Base-by-base conservation (phyloP, 768 basidiomycete genomes). In the Postia placenta region DNA sequence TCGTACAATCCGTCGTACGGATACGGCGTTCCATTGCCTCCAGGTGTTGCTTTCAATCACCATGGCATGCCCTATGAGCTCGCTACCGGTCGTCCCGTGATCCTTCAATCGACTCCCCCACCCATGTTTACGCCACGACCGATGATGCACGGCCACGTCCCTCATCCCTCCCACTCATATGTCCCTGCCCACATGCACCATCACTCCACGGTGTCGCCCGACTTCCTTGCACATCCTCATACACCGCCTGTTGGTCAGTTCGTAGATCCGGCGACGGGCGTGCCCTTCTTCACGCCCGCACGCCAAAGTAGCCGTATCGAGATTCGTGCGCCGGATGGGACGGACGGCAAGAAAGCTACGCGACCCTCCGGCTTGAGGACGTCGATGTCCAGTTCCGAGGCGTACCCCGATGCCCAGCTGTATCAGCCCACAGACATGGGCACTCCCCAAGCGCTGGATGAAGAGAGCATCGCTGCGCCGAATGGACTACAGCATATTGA, bases 51-150 rank as follows among this genome's bases (percentile, higher is more conserved):
- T 12, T 67, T 89, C 60, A 82, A 81, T 55, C 78, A 81, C 47
- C 82, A 86, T 51, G 89, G 89, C 26, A 74, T 88, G 69, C 73
- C 87, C n/a, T 91, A 83, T 60, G 89, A 92, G 64, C 61, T 90
- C 45, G 81, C 87, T 12, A 90, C 87, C 4, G 90, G 90, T 35
- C 87, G 86, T 33, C 79, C 87, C 11, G 82, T 92, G 27, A 85
- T 84, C 57, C 71, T 91, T 24, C 77, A 81, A 53, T 55, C 74
- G n/a, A 71, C 75, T 11, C 76, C 80, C 17, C 72, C 74, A 27
- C 72, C 74, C 24, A 74, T 85, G 70, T 85, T 79, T 60, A 81
- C 80, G 42, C 81, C 83, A 44, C 81, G 79, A n/a, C 82, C 85
- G 14, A 60, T 81, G 48, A 73, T 83, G 56, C 79, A 77, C 51